These are phyloP conservation scores for Myxozyma kluyveri DNA, from an alignment of 805 yeast species.

Conservation along the genomic window DNA sequence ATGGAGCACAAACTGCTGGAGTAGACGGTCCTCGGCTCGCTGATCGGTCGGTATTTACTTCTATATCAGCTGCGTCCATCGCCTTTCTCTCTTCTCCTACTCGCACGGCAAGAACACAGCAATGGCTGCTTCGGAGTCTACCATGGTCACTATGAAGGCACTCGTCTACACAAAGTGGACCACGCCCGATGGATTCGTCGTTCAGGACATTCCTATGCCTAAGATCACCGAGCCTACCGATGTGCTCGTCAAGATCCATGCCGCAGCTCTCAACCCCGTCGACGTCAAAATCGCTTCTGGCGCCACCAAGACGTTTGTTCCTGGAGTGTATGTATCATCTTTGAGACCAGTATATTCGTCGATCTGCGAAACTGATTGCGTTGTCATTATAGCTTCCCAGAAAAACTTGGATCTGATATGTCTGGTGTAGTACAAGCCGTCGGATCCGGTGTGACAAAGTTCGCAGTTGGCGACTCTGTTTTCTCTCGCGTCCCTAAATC, in stretches of 20 bases:
- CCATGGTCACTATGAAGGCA: constrained; percentile 10
- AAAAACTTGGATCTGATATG: constrained; percentile 28
- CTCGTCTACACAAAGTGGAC: constrained; percentile 8
- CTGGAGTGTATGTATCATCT: constrained; percentile 4
- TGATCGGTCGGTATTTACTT: no score
- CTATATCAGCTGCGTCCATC: no score
- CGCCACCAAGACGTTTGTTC: constrained; percentile 4
- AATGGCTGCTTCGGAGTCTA: no score
- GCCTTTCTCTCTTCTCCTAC: no score
- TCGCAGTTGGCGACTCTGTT: constrained; percentile 31
- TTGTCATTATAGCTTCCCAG: constrained; percentile 17
- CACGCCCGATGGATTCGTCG: constrained; percentile 9
- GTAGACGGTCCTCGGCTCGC: no score
- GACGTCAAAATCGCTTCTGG: constrained; percentile 30
- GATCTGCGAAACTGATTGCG: background rate
- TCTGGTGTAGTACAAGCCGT: constrained; percentile 29
- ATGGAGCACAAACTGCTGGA: no score
- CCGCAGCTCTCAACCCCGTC: constrained; percentile 28
- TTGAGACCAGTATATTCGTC: background rate
- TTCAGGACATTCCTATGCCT: constrained; percentile 15
- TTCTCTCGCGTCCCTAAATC: constrained; percentile 7
- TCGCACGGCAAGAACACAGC: no score
- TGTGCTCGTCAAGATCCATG: constrained; percentile 25
- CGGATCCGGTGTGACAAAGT: constrained; percentile 21
- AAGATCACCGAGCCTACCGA: constrained; percentile 26